Percentiles rank a stretch among this genome's conserved stretches.
phyloP scores from a whole-genome alignment of 176 grass and related monocot species.

The Lolium rigidum region DNA sequence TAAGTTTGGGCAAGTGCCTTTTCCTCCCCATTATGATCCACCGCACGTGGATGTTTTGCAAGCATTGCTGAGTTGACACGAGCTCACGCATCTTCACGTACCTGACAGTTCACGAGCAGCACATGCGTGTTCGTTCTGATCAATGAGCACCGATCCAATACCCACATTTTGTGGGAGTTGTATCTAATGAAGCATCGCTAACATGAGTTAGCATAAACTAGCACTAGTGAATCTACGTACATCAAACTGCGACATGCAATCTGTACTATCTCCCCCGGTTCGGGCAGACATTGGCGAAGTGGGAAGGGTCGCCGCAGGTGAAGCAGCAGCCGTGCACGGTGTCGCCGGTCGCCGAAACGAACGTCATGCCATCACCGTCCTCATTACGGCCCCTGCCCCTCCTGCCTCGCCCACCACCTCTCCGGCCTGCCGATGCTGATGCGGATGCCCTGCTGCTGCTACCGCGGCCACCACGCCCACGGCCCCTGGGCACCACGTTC shows the following conservation, averaged over 20 bases:
- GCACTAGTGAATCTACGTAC: not conserved
- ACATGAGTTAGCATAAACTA: not conserved
- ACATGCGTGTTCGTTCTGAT: not conserved
- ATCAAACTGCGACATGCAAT: not conserved
- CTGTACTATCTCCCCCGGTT: constrained; percentile 60
- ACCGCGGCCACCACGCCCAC: constrained; percentile 34
- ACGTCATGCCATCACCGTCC: constrained; percentile 48
- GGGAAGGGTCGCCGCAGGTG: constrained; percentile 79
- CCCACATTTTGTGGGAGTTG: not conserved
- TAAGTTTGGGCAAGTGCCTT: constrained; percentile 42
- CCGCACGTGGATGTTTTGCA: constrained; percentile 33
- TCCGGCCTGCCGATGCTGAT: constrained; percentile 50
- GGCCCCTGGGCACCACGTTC: constrained; percentile 42
- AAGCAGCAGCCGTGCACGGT: constrained; percentile 67
- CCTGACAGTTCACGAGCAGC: not conserved
- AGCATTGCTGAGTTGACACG: constrained; percentile 20
- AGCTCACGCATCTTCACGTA: not conserved
- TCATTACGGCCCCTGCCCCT: constrained; percentile 50
- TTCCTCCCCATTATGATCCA: constrained; percentile 11
- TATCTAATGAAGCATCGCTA: not conserved
- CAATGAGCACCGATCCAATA: not conserved
- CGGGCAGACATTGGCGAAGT: constrained; percentile 87
- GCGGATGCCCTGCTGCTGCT: constrained; percentile 51
- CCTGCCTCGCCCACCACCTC: constrained; percentile 50
- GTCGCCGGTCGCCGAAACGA: constrained; percentile 88